Conservation (phyloP, 1,284 basidiomycete species). For the Cutaneotrichosporon sp. region DNA sequence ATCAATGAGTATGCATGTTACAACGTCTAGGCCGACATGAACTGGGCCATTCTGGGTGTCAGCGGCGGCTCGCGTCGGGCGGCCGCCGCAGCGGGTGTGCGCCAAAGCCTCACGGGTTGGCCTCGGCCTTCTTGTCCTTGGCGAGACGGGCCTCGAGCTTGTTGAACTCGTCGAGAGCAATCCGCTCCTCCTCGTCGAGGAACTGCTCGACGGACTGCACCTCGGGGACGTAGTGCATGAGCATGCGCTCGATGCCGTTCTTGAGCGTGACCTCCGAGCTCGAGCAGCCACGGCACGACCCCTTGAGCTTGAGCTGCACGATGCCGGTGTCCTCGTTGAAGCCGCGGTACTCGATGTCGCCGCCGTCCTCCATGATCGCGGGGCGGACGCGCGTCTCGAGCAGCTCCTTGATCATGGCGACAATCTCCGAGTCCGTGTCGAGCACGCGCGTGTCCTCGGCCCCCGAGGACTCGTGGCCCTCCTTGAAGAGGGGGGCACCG, state of each 20-base stretch:
- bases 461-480: conserved; percentile 68
- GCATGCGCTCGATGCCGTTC: conserved; percentile 94
- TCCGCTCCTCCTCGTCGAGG: conserved; percentile 83
- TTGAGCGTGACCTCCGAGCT: conserved; percentile 94
- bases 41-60: conserved; percentile 10
- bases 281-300: conserved; percentile 92
- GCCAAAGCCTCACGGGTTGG: conserved; percentile 9
- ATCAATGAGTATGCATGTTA: conserved; percentile 9
- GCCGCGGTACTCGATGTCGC: conserved; percentile 60
- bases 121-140: conserved; percentile 50
- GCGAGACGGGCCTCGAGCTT: conserved; percentile 82
- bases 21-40: conserved; percentile 8
- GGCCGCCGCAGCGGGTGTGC: conserved; percentile 8
- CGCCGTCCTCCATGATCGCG: conserved; percentile 76
- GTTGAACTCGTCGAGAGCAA: conserved; percentile 85
- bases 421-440: conserved; percentile 94
- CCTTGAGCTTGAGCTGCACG: conserved; percentile 84
- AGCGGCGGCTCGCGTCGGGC: conserved; percentile 4
- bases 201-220: conserved; percentile 97
- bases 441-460: conserved; percentile 95
- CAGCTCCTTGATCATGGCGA: conserved; percentile 98
- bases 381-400: conserved; percentile 93
- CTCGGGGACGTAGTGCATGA: conserved; percentile 99
- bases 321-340: conserved; percentile 59
- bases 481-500: conserved; percentile 77